Conservation (phyloP, 495 filamentous ascomycete species). For the Penicillium paradoxum region DNA sequence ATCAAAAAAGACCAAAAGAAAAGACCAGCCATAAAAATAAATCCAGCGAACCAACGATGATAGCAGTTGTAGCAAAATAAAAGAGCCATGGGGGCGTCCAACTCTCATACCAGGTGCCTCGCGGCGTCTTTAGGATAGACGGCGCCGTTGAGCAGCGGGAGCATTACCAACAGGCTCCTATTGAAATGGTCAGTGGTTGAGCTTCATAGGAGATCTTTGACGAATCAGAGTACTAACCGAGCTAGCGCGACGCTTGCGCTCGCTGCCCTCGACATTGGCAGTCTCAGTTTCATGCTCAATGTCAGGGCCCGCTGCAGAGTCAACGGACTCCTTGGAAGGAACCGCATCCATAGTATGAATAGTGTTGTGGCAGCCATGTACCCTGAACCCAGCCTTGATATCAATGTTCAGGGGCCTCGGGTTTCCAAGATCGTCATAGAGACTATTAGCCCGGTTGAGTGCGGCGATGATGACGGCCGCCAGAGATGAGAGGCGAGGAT, state of each 20-base stretch:
- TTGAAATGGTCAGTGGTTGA: background rate
- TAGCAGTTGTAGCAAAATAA: background rate
- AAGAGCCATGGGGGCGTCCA: background rate
- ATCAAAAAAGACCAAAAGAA: background rate
- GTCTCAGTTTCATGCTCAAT: background rate
- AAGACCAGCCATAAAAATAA: background rate
- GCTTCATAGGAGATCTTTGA: background rate
- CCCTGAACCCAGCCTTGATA: background rate
- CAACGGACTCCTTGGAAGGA: background rate
- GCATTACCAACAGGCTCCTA: background rate
- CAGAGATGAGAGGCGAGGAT: background rate
- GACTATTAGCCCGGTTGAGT: conserved; percentile 4
- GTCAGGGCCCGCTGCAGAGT: background rate
- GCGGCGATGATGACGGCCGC: conserved; percentile 10
- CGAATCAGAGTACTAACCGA: background rate
- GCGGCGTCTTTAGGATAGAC: background rate
- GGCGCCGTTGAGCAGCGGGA: background rate
- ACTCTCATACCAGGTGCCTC: background rate
- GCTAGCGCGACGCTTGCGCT: conserved; percentile 1
- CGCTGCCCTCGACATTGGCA: background rate
- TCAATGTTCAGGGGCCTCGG: background rate
- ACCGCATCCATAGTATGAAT: background rate
- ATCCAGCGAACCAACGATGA: background rate
- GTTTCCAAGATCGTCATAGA: conserved; percentile 6
- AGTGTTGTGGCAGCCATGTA: background rate